phyloP scores from a whole-genome alignment of 257 asterid species.

The Marsdenia floribunda region DNA sequence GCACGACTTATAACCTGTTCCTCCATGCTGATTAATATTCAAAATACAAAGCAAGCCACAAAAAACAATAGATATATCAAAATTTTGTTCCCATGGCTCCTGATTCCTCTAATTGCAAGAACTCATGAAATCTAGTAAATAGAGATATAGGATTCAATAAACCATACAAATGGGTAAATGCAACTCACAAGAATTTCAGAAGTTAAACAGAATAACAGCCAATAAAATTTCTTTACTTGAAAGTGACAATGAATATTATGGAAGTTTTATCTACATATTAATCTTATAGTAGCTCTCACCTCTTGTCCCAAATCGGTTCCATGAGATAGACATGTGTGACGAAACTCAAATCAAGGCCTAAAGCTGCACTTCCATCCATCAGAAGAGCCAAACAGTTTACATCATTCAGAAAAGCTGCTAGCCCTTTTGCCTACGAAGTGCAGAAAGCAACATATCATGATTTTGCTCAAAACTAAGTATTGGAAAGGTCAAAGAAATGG shows the following conservation, averaged over 20 bases:
- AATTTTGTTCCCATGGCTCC: constrained; percentile 2
- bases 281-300: constrained; percentile 37
- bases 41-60: constrained; percentile 25
- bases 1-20: constrained; percentile 99
- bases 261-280: background rate
- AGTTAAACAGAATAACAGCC: background rate
- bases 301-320: constrained; percentile 99
- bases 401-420: constrained; percentile 81
- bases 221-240: no score
- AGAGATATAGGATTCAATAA: background rate
- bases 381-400: constrained; percentile 86
- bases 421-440: constrained; percentile 62
- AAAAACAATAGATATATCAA: background rate
- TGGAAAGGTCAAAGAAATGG: constrained; percentile 7
- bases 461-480: background rate
- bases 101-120: background rate
- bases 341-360: constrained; percentile 97
- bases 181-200: background rate
- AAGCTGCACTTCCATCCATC: constrained; percentile 99
- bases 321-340: constrained; percentile 88
- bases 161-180: background rate
- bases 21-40: constrained; percentile 70
- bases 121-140: background rate
- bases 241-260: background rate
- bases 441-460: no score